Evolutionary conservation across 2,329 filamentous ascomycete genomes (phyloP), one percentile per base, ranked within the genome.

Genomic region (Penicillium sp.): DNA sequence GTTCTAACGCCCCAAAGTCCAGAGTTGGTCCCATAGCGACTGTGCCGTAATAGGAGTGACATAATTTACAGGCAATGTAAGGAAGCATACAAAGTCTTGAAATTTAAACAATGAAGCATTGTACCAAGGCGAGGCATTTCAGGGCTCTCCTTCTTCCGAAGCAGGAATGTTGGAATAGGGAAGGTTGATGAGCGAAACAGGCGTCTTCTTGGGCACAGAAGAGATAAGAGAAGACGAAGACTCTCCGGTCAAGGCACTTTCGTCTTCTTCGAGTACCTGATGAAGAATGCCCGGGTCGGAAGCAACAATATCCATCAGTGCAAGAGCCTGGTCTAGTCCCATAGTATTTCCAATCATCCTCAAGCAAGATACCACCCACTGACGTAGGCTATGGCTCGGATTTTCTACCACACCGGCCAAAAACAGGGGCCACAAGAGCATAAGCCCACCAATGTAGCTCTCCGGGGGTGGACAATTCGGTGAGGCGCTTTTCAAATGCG

Each of bases 251-350:
- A 65, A 45, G 8, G 58, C 56, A 23, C 58, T 51, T 16, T 63
- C 56, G 28, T 59, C 59, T 42, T 64, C 62, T 21, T 49, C 41
- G 12, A 16, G 55, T 4, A 62, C 50, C 1, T 47, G 51, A 15
- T 60, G 62, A 38, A 68, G 60, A 8, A 67, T 54, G 4, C 65
- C 64, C 33, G 62, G 59, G 42, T 67, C 63, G n/a, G 47, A 45
- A 43, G 61, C 56, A 16, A 74, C 51, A 13, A 74, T 56, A 23
- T 70, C 66, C 23, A 67, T 65, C 47, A 74, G 52, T 28, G 68
- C 68, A 13, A 73, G 50, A 8, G 72, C 71, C 54, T 73, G 71
- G 28, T 73, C 69, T 13, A 75, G 65, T 1, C 72, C 72, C 60
- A 72, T 67, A 3, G 61, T 58, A 36, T 68, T 56, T 21, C 71